Conservation (phyloP, 805 yeast genomes). For the Suhomyces pyralidae region DNA sequence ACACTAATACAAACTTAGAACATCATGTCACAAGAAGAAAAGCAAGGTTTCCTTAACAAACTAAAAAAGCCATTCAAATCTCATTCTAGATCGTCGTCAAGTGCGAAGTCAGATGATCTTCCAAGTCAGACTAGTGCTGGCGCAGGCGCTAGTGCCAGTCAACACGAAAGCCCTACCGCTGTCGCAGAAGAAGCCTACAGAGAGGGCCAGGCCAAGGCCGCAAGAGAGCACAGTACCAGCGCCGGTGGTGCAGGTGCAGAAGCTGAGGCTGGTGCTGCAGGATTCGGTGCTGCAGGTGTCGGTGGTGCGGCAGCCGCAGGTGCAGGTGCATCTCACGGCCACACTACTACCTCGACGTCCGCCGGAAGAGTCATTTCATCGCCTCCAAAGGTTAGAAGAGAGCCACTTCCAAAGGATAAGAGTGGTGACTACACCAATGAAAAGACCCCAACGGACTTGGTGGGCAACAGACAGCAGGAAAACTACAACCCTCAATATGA, state of each 20-base stretch:
- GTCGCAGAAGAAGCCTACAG: constrained; percentile 16
- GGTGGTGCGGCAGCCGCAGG: not conserved
- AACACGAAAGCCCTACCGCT: not conserved
- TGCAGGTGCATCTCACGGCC: not conserved
- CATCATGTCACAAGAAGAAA: constrained; percentile 12
- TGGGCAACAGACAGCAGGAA: constrained; percentile 13
- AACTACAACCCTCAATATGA: constrained; percentile 27
- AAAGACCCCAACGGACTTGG: constrained; percentile 27
- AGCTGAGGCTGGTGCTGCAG: not conserved
- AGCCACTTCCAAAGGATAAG: constrained; percentile 26
- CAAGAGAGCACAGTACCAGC: not conserved
- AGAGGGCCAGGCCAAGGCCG: constrained; percentile 15
- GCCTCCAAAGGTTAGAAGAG: constrained; percentile 29
- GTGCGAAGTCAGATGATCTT: not conserved
- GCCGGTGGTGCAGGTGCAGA: not conserved
- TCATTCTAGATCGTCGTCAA: constrained; percentile 7
- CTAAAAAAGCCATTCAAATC: constrained; percentile 23
- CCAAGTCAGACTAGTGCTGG: not conserved
- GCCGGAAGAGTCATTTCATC: constrained; percentile 25
- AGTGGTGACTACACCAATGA: constrained; percentile 35
- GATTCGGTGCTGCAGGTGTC: not conserved
- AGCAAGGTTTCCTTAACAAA: constrained; percentile 17
- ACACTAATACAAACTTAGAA: not conserved
- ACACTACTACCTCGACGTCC: not conserved
- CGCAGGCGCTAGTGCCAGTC: not conserved